Evolutionary conservation across 495 filamentous ascomycete species (phyloP), one percentile per base, ranked within the genome.

Genomic region (Friedmanniomyces endolithicus): DNA sequence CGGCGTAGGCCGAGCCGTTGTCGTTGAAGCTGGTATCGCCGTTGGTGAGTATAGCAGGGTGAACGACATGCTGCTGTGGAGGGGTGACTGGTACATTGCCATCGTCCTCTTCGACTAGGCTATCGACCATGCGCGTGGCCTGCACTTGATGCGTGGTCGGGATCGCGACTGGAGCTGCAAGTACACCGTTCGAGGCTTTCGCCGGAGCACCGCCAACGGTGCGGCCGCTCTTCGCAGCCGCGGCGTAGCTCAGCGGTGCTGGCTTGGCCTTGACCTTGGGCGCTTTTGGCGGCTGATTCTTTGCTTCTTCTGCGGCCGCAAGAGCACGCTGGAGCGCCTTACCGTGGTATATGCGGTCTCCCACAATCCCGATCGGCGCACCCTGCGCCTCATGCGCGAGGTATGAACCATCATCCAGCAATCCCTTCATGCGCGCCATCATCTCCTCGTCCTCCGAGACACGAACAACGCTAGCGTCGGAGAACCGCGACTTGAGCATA

Each of bases 391-490:
- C 71, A 34, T 74, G 67, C 27, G 78, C 75, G 14, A 86, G 66
- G 51, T 74, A 69, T 27, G 84, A 66, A 17, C 78, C 85, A 67
- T 84, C 84, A 20, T 80, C 74, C 6, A 90, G 71, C 24, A 89
- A 73, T 57, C 83, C 83, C 27, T 75, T 74, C 50, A 88, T 75
- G 40, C 86, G 75, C 49, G 80, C 79, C 14, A 85, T 72, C 81
- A 83, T 85, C 67, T 90, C 86, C 44, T 79, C 72, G 52, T 83
- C 83, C 0, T 80, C 78, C 57, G 83, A 78, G 48, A 74, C 73
- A 55, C 78, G 72, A 57, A 82, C 74, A 23, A 82, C 67, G 25
- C 73, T 75, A 46, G 64, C 61, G 53, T 82, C 80, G 48, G 77
- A 72, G 64, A 72, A 75, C 37, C 74, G 74, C 22, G 77, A 75